Conservation (phyloP, 805 yeast genomes). For the Ogataea henricii region DNA sequence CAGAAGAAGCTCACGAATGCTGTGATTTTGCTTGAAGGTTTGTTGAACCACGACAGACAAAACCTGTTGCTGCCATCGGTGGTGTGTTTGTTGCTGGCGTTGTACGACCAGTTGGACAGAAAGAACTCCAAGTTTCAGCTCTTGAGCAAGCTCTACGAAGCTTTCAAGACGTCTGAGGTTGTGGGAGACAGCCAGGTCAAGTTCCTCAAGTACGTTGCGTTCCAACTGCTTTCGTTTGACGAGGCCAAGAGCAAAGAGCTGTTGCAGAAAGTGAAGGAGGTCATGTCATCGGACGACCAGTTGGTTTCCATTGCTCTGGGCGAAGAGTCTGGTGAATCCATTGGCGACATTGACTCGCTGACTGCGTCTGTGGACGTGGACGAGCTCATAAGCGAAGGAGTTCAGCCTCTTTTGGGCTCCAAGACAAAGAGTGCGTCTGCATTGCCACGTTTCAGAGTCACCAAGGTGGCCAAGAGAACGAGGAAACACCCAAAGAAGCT, state of each 20-base stretch:
- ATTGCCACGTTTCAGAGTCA: constrained; percentile 16
- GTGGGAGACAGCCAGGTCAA: constrained; percentile 24
- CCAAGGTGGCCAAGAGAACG: constrained; percentile 24
- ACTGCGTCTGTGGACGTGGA: constrained; percentile 36
- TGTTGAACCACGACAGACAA: constrained; percentile 16
- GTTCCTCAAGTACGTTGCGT: constrained; percentile 36
- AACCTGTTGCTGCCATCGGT: constrained; percentile 45
- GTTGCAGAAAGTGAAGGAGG: constrained; percentile 24
- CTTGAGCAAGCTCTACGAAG: constrained; percentile 34
- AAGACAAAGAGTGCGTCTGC: constrained; percentile 10
- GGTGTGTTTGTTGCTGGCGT: constrained; percentile 48
- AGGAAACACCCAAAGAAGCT: constrained; percentile 33
- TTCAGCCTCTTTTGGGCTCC: constrained; percentile 27
- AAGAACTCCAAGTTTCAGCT: constrained; percentile 35
- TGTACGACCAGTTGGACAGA: constrained; percentile 50
- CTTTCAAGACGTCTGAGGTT: constrained; percentile 17
- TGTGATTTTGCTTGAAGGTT: constrained; percentile 38
- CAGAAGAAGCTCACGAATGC: constrained; percentile 38
- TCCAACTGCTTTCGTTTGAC: constrained; percentile 41
- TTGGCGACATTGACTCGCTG: constrained; percentile 30
- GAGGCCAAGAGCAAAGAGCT: constrained; percentile 34
- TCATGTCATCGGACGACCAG: constrained; percentile 18
- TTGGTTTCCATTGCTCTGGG: constrained; percentile 27
- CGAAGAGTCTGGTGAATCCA: constrained; percentile 6
- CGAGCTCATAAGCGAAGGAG: constrained; percentile 31